phyloP scores from a whole-genome alignment of 2,329 filamentous ascomycete genomes.

The Diaporthe humulicola region DNA sequence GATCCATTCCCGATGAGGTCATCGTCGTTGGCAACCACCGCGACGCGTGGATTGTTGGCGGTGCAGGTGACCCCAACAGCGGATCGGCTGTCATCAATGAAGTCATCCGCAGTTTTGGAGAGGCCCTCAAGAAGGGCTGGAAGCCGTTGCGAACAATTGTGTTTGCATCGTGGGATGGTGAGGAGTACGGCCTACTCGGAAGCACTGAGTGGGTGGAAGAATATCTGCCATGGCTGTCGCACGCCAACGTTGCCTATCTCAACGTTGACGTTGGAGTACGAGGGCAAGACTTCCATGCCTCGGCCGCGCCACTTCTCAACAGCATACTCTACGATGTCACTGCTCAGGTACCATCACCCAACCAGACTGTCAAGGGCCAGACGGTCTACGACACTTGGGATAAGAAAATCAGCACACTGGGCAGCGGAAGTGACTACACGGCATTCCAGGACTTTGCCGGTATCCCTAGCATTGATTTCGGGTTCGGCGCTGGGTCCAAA shows the following conservation, averaged over 20 bases:
- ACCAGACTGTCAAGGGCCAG: constrained; percentile 53
- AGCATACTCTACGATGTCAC: constrained; percentile 61
- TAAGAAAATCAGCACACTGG: constrained; percentile 65
- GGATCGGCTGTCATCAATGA: constrained; percentile 86
- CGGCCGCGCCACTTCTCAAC: constrained; percentile 72
- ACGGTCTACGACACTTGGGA: constrained; percentile 59
- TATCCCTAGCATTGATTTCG: constrained; percentile 64
- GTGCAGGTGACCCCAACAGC: constrained; percentile 85
- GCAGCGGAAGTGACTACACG: constrained; percentile 77
- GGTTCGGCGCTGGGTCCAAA: constrained; percentile 57
- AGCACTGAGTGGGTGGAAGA: constrained; percentile 92
- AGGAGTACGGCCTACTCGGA: constrained; percentile 85
- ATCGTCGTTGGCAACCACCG: constrained; percentile 80
- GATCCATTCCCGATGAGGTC: constrained; percentile 65
- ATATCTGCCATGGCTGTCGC: constrained; percentile 80
- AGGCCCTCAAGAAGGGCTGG: constrained; percentile 72
- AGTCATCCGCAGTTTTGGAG: constrained; percentile 80
- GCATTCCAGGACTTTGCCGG: constrained; percentile 74
- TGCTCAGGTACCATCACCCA: constrained; percentile 37
- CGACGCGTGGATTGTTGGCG: constrained; percentile 91
- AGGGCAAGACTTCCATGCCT: constrained; percentile 69
- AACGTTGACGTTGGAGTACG: constrained; percentile 76
- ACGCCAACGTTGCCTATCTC: constrained; percentile 80
- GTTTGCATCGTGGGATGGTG: constrained; percentile 78
- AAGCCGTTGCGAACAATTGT: constrained; percentile 68